Percentiles rank a stretch among this genome's conserved stretches.
phyloP scores from a whole-genome alignment of 2,329 filamentous ascomycete species.

The Saccharata proteae region DNA sequence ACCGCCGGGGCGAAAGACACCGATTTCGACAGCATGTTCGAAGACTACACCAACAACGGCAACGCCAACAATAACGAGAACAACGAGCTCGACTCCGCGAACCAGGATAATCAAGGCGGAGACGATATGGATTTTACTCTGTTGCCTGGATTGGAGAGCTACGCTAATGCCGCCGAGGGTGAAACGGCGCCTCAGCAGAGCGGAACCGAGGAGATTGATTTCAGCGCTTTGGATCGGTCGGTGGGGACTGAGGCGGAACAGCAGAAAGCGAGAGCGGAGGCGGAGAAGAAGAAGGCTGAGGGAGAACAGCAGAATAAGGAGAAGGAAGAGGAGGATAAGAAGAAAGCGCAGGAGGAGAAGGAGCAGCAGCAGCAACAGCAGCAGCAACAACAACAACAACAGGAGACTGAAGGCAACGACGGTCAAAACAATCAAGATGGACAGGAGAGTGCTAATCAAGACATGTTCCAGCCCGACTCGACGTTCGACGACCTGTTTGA shows the following conservation, averaged over 20 bases:
- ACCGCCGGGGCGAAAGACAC: conserved; percentile 17
- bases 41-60: conserved; percentile 3
- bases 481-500: conserved; percentile 26
- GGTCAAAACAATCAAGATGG: conserved; percentile 2
- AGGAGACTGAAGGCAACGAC: conserved; percentile 10
- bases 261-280: background rate
- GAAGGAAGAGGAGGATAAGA: background rate
- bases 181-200: background rate
- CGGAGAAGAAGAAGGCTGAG: too few species aligned
- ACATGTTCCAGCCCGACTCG: conserved; percentile 6
- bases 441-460: conserved; percentile 9
- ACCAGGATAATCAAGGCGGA: conserved; percentile 10
- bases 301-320: too few species aligned
- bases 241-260: background rate
- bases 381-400: conserved; percentile 1
- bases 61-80: conserved; percentile 5
- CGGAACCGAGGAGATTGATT: conserved; percentile 1
- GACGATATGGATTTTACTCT: conserved; percentile 23
- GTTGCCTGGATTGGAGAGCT: conserved; percentile 29
- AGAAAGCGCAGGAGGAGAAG: conserved; percentile 1
- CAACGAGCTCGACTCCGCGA: conserved; percentile 8
- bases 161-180: conserved; percentile 19
- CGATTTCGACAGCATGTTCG: conserved; percentile 23
- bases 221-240: conserved; percentile 3
- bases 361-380: conserved; percentile 1